Percentiles rank a stretch among this genome's conserved stretches.
Evolutionary conservation across 441 rosid species (phyloP).

Genomic region (Gossypium davidsonii): DNA sequence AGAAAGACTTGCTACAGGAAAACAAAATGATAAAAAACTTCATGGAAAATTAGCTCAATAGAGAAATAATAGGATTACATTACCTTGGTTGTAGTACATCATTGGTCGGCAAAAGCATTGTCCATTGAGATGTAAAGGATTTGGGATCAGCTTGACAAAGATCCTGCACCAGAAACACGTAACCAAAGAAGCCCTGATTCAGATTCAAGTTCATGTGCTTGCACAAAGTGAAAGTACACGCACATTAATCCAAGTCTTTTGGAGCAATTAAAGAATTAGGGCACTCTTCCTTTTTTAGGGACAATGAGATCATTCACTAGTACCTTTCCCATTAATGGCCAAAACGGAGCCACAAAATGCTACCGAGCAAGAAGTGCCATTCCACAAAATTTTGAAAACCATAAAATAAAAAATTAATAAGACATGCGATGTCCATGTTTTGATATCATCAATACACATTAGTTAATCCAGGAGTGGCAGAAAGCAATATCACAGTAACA

Average conservation of each 20-base stretch:
- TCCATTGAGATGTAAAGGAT: constrained; percentile 80
- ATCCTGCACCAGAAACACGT: constrained; percentile 40
- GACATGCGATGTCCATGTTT: background rate
- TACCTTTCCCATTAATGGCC: constrained; percentile 5
- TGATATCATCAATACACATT: background rate
- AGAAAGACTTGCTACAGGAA: constrained; percentile 12
- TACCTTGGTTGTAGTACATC: constrained; percentile 78
- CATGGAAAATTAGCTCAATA: background rate
- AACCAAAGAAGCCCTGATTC: constrained; percentile 7
- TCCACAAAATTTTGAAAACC: background rate
- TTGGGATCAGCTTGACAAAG: constrained; percentile 86
- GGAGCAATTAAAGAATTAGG: background rate
- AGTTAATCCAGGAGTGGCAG: background rate
- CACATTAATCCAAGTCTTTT: background rate
- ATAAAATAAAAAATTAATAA: background rate
- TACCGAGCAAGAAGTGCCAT: background rate
- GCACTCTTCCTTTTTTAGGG: background rate
- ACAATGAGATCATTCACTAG: constrained; percentile 3
- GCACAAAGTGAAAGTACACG: background rate
- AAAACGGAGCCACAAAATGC: background rate
- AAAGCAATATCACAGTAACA: background rate
- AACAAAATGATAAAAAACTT: background rate
- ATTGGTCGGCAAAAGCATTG: constrained; percentile 78
- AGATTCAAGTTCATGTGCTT: background rate
- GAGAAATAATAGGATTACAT: constrained; percentile 15